Evolutionary conservation across 2,329 filamentous ascomycete genomes (phyloP), one percentile per base, ranked within the genome.

Genomic region (Arthroderma uncinatum): DNA sequence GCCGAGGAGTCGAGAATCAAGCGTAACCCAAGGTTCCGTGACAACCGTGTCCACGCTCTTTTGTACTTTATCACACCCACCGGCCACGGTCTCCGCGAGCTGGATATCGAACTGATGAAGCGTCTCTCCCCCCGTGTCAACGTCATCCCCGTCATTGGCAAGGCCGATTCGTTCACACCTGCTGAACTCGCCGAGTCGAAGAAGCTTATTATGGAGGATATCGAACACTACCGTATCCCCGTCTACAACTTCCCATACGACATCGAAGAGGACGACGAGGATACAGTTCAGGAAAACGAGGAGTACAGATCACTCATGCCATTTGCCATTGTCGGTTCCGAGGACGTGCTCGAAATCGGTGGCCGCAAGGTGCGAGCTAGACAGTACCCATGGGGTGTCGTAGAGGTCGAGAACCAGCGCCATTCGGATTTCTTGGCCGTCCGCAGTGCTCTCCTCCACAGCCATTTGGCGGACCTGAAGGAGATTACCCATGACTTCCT

Each of bases 241-340:
- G 92, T 98, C 64, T 98, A 98, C 83, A 98, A 98, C 82, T 98
- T 98, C 81, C 93, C 93, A 53, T 98, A 98, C 78, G 93, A 98
- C 67, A 95, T 98, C 61, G 93, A 98, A 76, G 93, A 98, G 79
- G 93, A 98, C 67, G 93, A 98, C 65, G 93, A 98, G 78, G 93
- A 98, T 70, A 98, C 93, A 0, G 92, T 98, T 19, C 93, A 98
- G 77, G 93, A 98, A 78, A 98, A 98, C 68, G 93, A 93, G 58
- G 93, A 98, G 78, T 84, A 98, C 60, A 84, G 93, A 72, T 91
- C 93, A 53, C 81, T 98, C 65, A 98, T 98, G 93, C 93, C 93
- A 28, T 98, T 98, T 68, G 93, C 93, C 65, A 98, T 98, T 74
- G 93, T 98, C 65, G 93, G 93, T 58, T 96, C 91, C 7, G 93